Percentiles rank a stretch among this genome's conserved stretches.
phyloP scores from a whole-genome alignment of 2,329 filamentous ascomycete species.

The Pseudomassariella vexata region DNA sequence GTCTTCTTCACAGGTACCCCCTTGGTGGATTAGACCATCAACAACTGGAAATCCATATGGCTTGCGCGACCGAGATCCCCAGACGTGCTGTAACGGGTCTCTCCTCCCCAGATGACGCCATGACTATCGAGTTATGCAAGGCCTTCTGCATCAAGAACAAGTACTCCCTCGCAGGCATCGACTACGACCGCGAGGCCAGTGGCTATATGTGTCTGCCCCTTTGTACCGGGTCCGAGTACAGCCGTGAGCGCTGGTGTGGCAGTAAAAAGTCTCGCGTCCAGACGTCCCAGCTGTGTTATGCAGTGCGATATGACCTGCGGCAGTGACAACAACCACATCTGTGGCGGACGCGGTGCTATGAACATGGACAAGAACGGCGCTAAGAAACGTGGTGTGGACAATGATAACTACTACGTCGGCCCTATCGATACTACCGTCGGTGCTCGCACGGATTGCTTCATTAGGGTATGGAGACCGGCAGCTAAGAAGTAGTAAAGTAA shows the following conservation, averaged over 20 bases:
- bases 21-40: conserved; percentile 1
- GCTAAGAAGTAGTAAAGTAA: no score
- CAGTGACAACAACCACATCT: conserved; percentile 10
- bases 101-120: conserved; percentile 10
- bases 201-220: conserved; percentile 14
- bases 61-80: conserved; percentile 12
- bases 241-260: conserved; percentile 28
- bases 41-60: conserved; percentile 10
- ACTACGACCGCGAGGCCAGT: conserved; percentile 16
- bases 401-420: conserved; percentile 4
- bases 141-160: conserved; percentile 12
- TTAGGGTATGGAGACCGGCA: no score
- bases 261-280: conserved; percentile 6
- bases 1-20: conserved; percentile 3
- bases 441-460: no score
- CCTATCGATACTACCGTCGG: no score
- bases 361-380: conserved; percentile 7
- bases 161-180: conserved; percentile 10
- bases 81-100: conserved; percentile 11
- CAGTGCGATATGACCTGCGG: conserved; percentile 14
- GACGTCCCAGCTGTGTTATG: conserved; percentile 13
- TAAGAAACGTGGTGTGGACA: conserved; percentile 2
- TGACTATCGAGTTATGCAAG: conserved; percentile 14
- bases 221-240: conserved; percentile 28
- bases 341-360: conserved; percentile 10